Evolutionary conservation across 352 stramenopile species (phyloP), one percentile per base, ranked within the genome.

Genomic region (Globisporangium barbulae): DNA sequence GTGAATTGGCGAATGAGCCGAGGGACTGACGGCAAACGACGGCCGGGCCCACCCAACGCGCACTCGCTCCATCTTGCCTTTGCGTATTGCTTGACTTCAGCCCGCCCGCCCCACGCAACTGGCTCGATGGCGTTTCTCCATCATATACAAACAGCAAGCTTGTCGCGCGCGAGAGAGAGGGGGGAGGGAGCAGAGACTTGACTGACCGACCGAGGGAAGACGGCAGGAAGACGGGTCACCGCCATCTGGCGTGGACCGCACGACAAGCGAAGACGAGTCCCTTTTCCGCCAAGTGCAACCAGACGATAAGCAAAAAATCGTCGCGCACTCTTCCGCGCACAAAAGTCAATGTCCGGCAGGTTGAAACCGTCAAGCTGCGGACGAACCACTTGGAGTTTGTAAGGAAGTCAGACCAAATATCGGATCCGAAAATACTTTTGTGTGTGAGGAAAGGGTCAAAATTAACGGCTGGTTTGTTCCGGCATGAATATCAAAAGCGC

Each of bases 1-100:
- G 67, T 72, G 67, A 69, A 68, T 69, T 72, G 61, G 67, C 55
- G 67, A 72, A 66, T 72, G 67, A 61, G 37, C 28, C 22, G 31
- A 50, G 22, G n/a, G 59, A 57, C 42, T 30, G 50, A 41, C 50
- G 30, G 50, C 50, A 57, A 42, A 28, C 50, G 50, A 57, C 50
- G 50, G 30, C 49, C 30, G 25, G 22, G 13, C 12, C 25, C 21
- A 54, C 48, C 8, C 45, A 39, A 44, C 22, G 8, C 10, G 13
- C 25, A 21, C 50, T 56, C n/a, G 30, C 30, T 25, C 25, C 45
- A 9, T 9, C 48, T 54, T 25, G 49, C 49, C 25, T 37, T 9
- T 52, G 45, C 25, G 19, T 45, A 15, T 19, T 44, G 39, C 41
- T 47, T 47, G 41, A 22, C 41, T 17, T 41, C 17, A 17, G 35